Conservation (phyloP, 495 filamentous ascomycete genomes). For the Neurospora terricola region DNA sequence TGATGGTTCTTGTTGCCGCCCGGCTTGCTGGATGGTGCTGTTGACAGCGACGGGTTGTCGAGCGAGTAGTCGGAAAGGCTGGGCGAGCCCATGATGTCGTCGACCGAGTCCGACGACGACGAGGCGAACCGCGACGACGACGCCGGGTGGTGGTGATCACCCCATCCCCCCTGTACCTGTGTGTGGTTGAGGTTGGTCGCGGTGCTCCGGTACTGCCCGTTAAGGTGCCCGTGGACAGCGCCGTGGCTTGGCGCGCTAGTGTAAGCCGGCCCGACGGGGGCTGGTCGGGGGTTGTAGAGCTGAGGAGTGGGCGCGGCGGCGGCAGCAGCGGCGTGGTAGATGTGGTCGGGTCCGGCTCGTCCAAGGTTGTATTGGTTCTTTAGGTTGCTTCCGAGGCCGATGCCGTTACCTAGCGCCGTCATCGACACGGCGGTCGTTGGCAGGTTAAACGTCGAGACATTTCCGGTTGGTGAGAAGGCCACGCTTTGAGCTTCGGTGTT, state of each 20-base stretch:
- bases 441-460: conserved; percentile 27
- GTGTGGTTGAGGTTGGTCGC: not conserved
- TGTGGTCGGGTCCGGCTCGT: conserved; percentile 7
- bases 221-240: conserved; percentile 15
- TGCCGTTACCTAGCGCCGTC: conserved; percentile 4
- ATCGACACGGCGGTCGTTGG: conserved; percentile 9
- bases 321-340: conserved; percentile 9
- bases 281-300: conserved; percentile 25
- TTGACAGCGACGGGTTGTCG: conserved; percentile 22
- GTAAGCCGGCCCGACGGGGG: conserved; percentile 19
- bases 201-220: conserved; percentile 25
- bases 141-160: conserved; percentile 3
- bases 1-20: not conserved
- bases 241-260: conserved; percentile 11
- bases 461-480: conserved; percentile 24
- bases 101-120: conserved; percentile 38
- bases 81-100: conserved; percentile 35
- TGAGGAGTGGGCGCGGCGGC: conserved; percentile 25
- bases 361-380: conserved; percentile 11
- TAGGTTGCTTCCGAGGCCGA: not conserved
- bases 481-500: conserved; percentile 32
- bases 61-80: conserved; percentile 35
- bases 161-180: not conserved
- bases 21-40: not conserved
- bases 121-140: conserved; percentile 16